These are phyloP conservation scores for Tolypocladium tundrense DNA, from an alignment of 2,329 filamentous ascomycete species.

Conservation along the genomic window DNA sequence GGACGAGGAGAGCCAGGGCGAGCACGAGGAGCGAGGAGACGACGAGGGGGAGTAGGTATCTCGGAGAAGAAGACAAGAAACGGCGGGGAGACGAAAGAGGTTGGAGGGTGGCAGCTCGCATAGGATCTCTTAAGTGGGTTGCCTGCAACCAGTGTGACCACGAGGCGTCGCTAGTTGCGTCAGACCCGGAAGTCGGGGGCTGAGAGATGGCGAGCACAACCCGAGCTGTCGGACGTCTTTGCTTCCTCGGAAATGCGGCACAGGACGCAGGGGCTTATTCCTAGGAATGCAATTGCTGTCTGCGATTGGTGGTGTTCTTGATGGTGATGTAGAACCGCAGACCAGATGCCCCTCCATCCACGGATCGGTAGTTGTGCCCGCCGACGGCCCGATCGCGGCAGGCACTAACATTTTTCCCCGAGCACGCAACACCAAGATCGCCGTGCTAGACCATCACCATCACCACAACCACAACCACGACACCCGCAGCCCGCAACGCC, in stretches of 20 bases:
- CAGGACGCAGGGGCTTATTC: neutral
- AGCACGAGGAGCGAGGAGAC: conserved; percentile 11
- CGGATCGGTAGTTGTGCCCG: neutral
- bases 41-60: neutral
- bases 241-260: neutral
- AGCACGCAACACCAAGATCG: neutral
- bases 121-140: neutral
- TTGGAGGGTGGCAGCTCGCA: neutral
- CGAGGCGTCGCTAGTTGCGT: neutral
- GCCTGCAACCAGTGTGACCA: neutral
- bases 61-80: neutral
- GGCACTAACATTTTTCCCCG: neutral
- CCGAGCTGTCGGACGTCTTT: neutral
- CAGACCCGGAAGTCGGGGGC: neutral
- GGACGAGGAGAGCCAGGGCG: conserved; percentile 15
- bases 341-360: neutral
- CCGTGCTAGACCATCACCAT: neutral
- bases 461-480: neutral
- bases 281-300: neutral
- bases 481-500: neutral
- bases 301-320: neutral
- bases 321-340: neutral
- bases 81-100: neutral
- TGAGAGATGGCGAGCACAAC: neutral
- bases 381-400: neutral